A percentile compares a stretch with the other conserved stretches of the same genome.
Evolutionary conservation across 805 yeast genomes (phyloP).

Genomic region (Nakazawaea ambrosiae): DNA sequence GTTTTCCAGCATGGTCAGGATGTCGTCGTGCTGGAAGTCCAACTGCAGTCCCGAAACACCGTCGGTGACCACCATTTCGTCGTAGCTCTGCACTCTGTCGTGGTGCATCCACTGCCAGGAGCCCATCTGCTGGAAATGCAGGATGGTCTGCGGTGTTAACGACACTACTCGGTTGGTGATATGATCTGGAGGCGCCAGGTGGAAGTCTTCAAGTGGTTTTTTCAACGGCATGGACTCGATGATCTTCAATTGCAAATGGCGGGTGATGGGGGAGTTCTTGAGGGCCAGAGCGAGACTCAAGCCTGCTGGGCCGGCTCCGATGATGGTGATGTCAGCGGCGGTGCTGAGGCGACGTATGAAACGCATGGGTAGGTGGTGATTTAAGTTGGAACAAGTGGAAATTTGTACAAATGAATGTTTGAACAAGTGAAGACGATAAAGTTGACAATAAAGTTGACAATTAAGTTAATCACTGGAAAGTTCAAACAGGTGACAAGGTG

Average conservation of each 20-base stretch:
- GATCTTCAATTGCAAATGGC: constrained; percentile 52
- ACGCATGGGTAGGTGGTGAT: too few relatives aligned
- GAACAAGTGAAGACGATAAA: too few relatives aligned
- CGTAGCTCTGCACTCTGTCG: constrained; percentile 74
- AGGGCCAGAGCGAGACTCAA: constrained; percentile 78
- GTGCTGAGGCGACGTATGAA: too few relatives aligned
- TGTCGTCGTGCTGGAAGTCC: constrained; percentile 58
- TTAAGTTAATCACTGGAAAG: too few relatives aligned
- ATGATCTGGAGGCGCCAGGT: constrained; percentile 32
- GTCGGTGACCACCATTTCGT: constrained; percentile 80
- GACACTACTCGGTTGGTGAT: constrained; percentile 81
- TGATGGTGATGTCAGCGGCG: constrained; percentile 76
- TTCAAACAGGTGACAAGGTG: too few relatives aligned
- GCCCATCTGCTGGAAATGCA: constrained; percentile 61
- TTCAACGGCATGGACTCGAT: constrained; percentile 65
- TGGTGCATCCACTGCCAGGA: constrained; percentile 65
- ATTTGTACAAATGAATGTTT: too few relatives aligned
- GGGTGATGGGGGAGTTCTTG: constrained; percentile 58
- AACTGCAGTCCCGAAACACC: constrained; percentile 66
- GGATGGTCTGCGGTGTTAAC: constrained; percentile 74
- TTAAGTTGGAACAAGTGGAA: too few relatives aligned
- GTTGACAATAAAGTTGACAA: too few relatives aligned
- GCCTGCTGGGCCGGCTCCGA: constrained; percentile 99
- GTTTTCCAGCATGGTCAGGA: constrained; percentile 87
- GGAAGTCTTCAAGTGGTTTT: constrained; percentile 41